Evolutionary conservation across 2,329 filamentous ascomycete genomes (phyloP).

Genomic region (Fusarium begoniae): DNA sequence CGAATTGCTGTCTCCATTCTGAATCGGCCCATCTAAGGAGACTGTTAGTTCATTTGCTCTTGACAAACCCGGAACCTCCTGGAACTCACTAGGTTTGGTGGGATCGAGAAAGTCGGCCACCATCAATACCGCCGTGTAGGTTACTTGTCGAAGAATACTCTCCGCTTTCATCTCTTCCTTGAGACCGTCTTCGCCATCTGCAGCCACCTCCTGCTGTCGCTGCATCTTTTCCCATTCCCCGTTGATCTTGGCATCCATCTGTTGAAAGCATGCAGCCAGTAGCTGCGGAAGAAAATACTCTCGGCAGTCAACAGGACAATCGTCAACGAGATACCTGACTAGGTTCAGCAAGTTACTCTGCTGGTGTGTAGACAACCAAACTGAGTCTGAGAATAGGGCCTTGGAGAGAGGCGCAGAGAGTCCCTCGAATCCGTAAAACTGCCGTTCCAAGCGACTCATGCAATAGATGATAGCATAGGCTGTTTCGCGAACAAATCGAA

Average conservation of each 20-base stretch:
- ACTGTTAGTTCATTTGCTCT: constrained; percentile 21
- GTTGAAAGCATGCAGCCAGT: constrained; percentile 81
- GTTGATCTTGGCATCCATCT: constrained; percentile 87
- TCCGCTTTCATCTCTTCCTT: constrained; percentile 98
- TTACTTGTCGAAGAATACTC: constrained; percentile 91
- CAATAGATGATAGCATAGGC: constrained; percentile 95
- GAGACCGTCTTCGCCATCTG: constrained; percentile 77
- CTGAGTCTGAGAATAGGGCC: constrained; percentile 83
- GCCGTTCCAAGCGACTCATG: constrained; percentile 84
- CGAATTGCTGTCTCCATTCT: constrained; percentile 37
- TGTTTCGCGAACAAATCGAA: constrained; percentile 89
- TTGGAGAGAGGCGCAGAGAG: constrained; percentile 84
- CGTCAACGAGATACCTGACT: constrained; percentile 87
- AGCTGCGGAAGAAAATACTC: constrained; percentile 86
- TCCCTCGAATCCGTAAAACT: constrained; percentile 91
- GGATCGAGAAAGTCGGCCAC: constrained; percentile 90
- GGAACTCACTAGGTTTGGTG: constrained; percentile 66
- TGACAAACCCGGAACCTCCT: constrained; percentile 39
- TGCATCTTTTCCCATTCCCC: constrained; percentile 86
- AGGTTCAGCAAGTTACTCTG: constrained; percentile 93
- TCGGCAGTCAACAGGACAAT: constrained; percentile 83
- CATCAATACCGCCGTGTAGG: constrained; percentile 91
- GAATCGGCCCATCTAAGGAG: constrained; percentile 45
- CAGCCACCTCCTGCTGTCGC: constrained; percentile 66
- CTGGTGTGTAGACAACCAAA: constrained; percentile 88